phyloP scores from a whole-genome alignment of 208 protist species.

The Wallacemonas rigidus region DNA sequence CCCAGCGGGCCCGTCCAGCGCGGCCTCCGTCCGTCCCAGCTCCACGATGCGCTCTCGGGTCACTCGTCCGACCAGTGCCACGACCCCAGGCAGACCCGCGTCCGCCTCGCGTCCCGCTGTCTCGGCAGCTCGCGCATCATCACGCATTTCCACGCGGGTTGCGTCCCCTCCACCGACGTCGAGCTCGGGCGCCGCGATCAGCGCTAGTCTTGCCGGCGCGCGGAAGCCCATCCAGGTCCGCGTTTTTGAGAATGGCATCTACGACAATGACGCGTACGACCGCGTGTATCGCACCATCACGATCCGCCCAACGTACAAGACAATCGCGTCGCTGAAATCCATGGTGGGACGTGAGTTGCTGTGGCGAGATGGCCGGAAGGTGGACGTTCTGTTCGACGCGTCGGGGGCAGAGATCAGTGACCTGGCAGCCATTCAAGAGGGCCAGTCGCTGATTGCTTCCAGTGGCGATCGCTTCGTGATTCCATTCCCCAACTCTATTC shows the following conservation, averaged over 20 bases:
- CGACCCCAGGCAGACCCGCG: not conserved
- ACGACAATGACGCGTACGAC: constrained; percentile 69
- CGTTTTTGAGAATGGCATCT: constrained; percentile 89
- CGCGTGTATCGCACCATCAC: constrained; percentile 78
- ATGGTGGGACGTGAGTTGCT: constrained; percentile 80
- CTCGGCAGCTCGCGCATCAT: not conserved
- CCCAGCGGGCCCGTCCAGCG: constrained; percentile 1
- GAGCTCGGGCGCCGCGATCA: not conserved
- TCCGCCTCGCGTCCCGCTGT: not conserved
- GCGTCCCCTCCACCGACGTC: not conserved
- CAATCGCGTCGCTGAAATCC: constrained; percentile 62
- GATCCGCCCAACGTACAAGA: constrained; percentile 83
- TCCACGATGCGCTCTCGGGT: constrained; percentile 22
- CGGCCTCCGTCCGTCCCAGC: not conserved
- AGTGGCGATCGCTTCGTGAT: constrained; percentile 85
- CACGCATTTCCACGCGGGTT: too few species aligned
- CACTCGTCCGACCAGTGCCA: constrained; percentile 5
- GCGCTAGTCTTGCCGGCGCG: not conserved
- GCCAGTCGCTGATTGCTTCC: constrained; percentile 75
- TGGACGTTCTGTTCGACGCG: constrained; percentile 80
- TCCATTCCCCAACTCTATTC: constrained; percentile 66
- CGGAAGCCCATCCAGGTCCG: constrained; percentile 65
- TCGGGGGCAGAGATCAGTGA: constrained; percentile 64
- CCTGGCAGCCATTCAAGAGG: constrained; percentile 58
- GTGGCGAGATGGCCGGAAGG: constrained; percentile 77